Evolutionary conservation across 768 basidiomycete species (phyloP), one percentile per base, ranked within the genome.

Genomic region (Tulasnella sp.): DNA sequence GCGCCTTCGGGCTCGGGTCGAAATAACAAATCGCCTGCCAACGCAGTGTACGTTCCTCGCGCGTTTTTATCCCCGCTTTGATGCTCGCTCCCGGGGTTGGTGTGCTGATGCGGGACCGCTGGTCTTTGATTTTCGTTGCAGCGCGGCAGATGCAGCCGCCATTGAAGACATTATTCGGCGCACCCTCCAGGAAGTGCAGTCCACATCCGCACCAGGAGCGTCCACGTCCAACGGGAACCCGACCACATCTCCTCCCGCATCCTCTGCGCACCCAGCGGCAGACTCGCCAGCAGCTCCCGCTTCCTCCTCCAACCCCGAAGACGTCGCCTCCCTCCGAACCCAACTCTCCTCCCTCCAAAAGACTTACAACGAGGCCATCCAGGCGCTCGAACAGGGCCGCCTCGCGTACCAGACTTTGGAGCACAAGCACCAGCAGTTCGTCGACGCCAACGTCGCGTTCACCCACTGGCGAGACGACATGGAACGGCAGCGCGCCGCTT

Each of bases 401-500:
- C 31, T 74, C 46, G 79, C 79, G 28, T 80, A 74, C 46, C 41
- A 69, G 14, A 46, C 72, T n/a, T 72, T 80, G 28, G 79, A 80
- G 46, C 46, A 48, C 72, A 80, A 80, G 46, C 79, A 80, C 48
- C 79, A 80, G 72, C 79, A 80, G 48, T 80, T 80, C 79, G 79
- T 80, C 31, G 79, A 80, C 31, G 79, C 79, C 72, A 80, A 80
- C 74, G 74, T 80, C 79, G 79, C 79, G 48, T 80, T 80, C 72
- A 80, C 79, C 34, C 79, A 75, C n/a, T 80, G 79, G 79, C 69
- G 79, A 31, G 79, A 80, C 46, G 72, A 80, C 31, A 75, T 80
- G 72, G 79, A 80, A 31, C 41, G 46, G 16, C 72, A 80, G 24
- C 79, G 79, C 28, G 79, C 72, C 31, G 74, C 79, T n/a, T 80